Conservation (phyloP, 306 rosid species). For the Mimosa pudica region DNA sequence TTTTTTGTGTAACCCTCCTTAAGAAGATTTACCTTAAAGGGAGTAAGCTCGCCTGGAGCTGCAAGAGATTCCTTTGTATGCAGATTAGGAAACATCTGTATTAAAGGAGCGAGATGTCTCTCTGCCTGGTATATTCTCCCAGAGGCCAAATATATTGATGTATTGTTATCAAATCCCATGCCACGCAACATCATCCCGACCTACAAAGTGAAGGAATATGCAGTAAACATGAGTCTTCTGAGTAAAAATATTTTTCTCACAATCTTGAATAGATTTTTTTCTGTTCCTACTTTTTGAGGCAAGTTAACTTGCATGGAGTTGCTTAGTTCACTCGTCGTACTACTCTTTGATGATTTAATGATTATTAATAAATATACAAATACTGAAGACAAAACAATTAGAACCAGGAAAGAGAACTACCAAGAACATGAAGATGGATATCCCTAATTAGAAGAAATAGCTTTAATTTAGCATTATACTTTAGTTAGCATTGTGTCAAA, state of each 20-base stretch:
- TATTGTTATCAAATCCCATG: slow-evolving; percentile 85
- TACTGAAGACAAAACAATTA: slow-evolving; percentile 9
- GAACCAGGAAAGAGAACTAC: not conserved
- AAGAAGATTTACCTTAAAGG: slow-evolving; percentile 64
- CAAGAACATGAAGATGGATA: not conserved
- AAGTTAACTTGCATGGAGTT: not conserved
- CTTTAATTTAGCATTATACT: not conserved
- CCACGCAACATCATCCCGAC: slow-evolving; percentile 95
- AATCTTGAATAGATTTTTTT: not conserved
- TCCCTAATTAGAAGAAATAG: not conserved
- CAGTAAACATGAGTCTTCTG: slow-evolving; percentile 37
- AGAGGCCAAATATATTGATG: slow-evolving; percentile 85
- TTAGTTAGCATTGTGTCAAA: not conserved
- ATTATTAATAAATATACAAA: slow-evolving; percentile 9
- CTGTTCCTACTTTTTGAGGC: not conserved
- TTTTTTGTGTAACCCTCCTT: not conserved
- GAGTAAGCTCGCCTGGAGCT: slow-evolving; percentile 78
- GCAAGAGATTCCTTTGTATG: slow-evolving; percentile 91
- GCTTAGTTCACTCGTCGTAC: not conserved
- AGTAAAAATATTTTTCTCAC: not conserved
- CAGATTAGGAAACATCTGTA: slow-evolving; percentile 81
- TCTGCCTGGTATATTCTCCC: slow-evolving; percentile 81
- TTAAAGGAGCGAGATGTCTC: slow-evolving; percentile 76
- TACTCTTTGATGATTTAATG: not conserved
- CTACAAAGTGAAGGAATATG: slow-evolving; percentile 51